Percentiles rank a stretch among this genome's conserved stretches.
Evolutionary conservation across 495 filamentous ascomycete genomes (phyloP).

Genomic region (Oidiodendron maius): DNA sequence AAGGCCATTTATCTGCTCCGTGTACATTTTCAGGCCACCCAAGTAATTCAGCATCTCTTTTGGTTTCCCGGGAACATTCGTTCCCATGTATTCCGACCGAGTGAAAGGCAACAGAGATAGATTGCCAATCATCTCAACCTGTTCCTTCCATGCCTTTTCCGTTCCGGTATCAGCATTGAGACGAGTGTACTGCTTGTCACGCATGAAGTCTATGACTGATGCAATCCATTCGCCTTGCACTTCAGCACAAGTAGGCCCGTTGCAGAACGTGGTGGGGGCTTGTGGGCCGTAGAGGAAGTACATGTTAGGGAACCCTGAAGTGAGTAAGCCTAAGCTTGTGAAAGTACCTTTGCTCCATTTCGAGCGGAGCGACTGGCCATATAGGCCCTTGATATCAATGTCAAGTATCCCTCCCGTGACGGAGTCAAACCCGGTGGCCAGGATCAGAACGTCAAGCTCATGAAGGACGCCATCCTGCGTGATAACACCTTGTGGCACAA

Average conservation of each 20-base stretch:
- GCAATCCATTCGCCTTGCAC: conserved; percentile 46
- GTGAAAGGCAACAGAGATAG: conserved; percentile 28
- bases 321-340: conserved; percentile 43
- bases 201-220: not conserved
- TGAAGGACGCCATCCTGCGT: conserved; percentile 32
- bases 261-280: conserved; percentile 41
- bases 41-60: conserved; percentile 23
- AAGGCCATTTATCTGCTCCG: too few relatives aligned
- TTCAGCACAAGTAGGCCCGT: conserved; percentile 43
- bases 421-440: conserved; percentile 53
- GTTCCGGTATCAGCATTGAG: not conserved
- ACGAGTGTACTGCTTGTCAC: not conserved
- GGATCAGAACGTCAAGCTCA: conserved; percentile 46
- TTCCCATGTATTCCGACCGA: conserved; percentile 37
- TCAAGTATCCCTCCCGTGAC: conserved; percentile 44
- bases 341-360: conserved; percentile 40
- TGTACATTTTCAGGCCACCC: too few relatives aligned
- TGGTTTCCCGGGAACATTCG: conserved; percentile 38
- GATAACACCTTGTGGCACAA: conserved; percentile 35
- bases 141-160: conserved; percentile 1
- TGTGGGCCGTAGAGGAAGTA: conserved; percentile 48
- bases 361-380: conserved; percentile 35
- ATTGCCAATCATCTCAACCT: not conserved
- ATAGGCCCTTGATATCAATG: conserved; percentile 39
- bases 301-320: conserved; percentile 46